phyloP scores from a whole-genome alignment of 805 yeast species.

The Yarrowia deformans region DNA sequence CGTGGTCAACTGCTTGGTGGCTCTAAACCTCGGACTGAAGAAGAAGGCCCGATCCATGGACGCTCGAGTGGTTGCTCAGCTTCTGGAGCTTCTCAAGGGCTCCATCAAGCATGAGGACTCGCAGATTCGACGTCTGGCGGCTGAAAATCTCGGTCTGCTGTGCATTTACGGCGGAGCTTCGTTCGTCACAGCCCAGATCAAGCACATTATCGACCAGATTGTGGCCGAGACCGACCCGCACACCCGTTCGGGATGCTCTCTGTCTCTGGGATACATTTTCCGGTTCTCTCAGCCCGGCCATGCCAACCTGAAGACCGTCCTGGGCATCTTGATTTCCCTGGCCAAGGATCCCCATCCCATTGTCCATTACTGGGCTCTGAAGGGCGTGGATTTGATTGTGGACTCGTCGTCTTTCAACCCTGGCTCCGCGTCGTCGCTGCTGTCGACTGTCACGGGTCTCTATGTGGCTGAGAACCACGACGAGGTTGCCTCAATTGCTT shows the following conservation, averaged over 20 bases:
- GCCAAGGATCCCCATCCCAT: conserved; percentile 83
- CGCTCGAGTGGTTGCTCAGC: conserved; percentile 54
- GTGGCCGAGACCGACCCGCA: conserved; percentile 70
- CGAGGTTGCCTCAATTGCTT: conserved; percentile 54
- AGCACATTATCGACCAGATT: conserved; percentile 67
- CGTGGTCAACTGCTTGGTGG: conserved; percentile 66
- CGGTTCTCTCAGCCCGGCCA: conserved; percentile 50
- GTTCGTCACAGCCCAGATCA: conserved; percentile 54
- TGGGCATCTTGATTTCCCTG: conserved; percentile 66
- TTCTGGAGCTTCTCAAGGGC: conserved; percentile 60
- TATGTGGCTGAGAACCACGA: conserved; percentile 58
- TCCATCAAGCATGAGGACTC: conserved; percentile 54
- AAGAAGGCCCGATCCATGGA: conserved; percentile 27
- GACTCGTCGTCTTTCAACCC: conserved; percentile 62
- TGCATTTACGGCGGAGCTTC: conserved; percentile 47
- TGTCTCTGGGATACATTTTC: conserved; percentile 58
- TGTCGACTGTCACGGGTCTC: conserved; percentile 54
- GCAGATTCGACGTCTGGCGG: conserved; percentile 56
- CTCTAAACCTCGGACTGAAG: conserved; percentile 62
- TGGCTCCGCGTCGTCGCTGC: conserved; percentile 55
- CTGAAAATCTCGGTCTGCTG: conserved; percentile 66
- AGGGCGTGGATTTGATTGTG: conserved; percentile 63
- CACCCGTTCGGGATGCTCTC: conserved; percentile 64
- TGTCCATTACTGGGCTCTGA: conserved; percentile 76
- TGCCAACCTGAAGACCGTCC: conserved; percentile 56